Evolutionary conservation across 768 basidiomycete species (phyloP).

Genomic region (Auriscalpium vulgare): DNA sequence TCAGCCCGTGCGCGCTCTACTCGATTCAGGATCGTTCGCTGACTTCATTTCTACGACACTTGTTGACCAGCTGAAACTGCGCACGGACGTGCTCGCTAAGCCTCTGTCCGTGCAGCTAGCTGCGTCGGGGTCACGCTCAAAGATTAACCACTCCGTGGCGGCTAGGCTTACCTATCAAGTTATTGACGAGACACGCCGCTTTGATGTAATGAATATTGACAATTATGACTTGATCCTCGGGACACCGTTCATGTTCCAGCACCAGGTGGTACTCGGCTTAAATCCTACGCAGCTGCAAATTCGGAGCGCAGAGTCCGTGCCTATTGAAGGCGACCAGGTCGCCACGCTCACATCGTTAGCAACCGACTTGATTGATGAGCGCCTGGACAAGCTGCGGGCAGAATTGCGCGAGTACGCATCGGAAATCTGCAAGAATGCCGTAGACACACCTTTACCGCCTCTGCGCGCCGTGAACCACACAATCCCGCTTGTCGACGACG

Average conservation of each 20-base stretch:
- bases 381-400: not conserved
- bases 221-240: constrained; percentile 25
- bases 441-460: constrained; percentile 18
- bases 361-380: not conserved
- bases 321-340: not conserved
- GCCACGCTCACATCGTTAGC: not conserved
- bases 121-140: constrained; percentile 31
- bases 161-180: constrained; percentile 27
- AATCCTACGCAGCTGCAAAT: not conserved
- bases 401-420: constrained; percentile 14
- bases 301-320: not conserved
- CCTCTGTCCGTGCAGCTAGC: constrained; percentile 33
- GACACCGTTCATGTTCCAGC: constrained; percentile 25
- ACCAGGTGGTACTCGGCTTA: constrained; percentile 1
- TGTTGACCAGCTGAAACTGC: constrained; percentile 21
- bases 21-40: constrained; percentile 21
- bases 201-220: constrained; percentile 22
- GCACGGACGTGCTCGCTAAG: constrained; percentile 17
- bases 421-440: constrained; percentile 12
- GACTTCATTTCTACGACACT: constrained; percentile 26
- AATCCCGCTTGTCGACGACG: constrained; percentile 27
- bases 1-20: constrained; percentile 6
- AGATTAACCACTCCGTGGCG: constrained; percentile 23
- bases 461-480: constrained; percentile 27
- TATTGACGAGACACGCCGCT: constrained; percentile 20